These are phyloP conservation scores for Ascochyta koolunga DNA, from an alignment of 2,329 filamentous ascomycete genomes.

Conservation along the genomic window DNA sequence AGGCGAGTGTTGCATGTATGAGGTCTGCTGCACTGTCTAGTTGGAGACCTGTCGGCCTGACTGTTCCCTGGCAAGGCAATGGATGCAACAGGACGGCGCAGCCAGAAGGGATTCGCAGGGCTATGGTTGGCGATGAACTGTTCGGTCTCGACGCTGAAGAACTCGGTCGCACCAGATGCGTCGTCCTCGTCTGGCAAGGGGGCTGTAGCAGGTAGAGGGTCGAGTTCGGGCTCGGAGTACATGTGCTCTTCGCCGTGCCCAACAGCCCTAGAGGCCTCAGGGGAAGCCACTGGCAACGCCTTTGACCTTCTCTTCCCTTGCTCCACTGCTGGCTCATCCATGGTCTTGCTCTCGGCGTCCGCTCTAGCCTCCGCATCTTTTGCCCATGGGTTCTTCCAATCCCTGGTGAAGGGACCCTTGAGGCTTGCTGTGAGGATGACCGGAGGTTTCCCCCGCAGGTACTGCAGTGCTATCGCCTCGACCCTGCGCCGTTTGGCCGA, in stretches of 20 bases:
- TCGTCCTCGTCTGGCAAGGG: slow-evolving; percentile 18
- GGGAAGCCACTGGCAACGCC: slow-evolving; percentile 18
- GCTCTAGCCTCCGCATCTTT: slow-evolving; percentile 4
- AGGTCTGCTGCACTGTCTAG: slow-evolving; percentile 16
- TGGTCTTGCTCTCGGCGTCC: background rate
- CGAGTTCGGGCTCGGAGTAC: slow-evolving; percentile 15
- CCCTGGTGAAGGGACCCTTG: slow-evolving; percentile 63
- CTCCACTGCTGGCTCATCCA: background rate
- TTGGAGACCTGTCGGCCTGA: slow-evolving; percentile 29
- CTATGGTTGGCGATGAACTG: slow-evolving; percentile 18
- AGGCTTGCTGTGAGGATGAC: slow-evolving; percentile 66
- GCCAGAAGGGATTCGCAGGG: slow-evolving; percentile 29
- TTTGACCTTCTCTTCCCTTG: slow-evolving; percentile 4
- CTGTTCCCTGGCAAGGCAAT: slow-evolving; percentile 7
- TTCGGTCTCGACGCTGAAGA: slow-evolving; percentile 26
- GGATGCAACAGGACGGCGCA: slow-evolving; percentile 27
- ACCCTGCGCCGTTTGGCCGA: slow-evolving; percentile 62
- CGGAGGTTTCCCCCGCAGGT: slow-evolving; percentile 62
- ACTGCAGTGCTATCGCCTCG: slow-evolving; percentile 65
- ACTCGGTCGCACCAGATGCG: slow-evolving; percentile 18
- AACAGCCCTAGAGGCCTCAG: slow-evolving; percentile 27
- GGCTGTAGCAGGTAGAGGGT: slow-evolving; percentile 26
- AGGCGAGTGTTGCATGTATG: slow-evolving; percentile 8
- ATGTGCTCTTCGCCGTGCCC: slow-evolving; percentile 8
- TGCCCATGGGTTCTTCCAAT: slow-evolving; percentile 48